Conservation (phyloP, 352 stramenopile genomes). For the Pilasporangium apinafurcum region DNA sequence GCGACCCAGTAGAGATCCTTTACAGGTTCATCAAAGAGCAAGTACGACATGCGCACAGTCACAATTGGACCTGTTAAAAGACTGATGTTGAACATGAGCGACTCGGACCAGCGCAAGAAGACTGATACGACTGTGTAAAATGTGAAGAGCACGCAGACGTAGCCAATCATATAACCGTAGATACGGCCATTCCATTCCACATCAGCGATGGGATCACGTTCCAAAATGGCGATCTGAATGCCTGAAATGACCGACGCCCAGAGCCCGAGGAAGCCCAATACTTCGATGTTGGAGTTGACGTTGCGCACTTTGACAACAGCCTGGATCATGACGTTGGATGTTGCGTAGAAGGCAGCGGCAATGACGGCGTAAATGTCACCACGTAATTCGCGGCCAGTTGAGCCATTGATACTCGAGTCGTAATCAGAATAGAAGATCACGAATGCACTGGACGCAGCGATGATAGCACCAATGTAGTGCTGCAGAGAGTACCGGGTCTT, state of each 20-base stretch:
- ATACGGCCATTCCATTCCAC: slow-evolving; percentile 38
- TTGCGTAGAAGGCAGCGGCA: slow-evolving; percentile 50
- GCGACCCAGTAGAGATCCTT: slow-evolving; percentile 62
- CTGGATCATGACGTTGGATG: slow-evolving; percentile 72
- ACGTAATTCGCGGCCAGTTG: slow-evolving; percentile 26
- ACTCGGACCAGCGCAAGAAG: slow-evolving; percentile 53
- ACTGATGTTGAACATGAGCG: slow-evolving; percentile 64
- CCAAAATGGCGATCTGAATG: slow-evolving; percentile 45
- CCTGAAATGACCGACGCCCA: slow-evolving; percentile 44
- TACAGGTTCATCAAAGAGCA: slow-evolving; percentile 50
- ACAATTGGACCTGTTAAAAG: slow-evolving; percentile 53
- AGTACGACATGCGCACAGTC: slow-evolving; percentile 47
- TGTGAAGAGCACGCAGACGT: slow-evolving; percentile 44
- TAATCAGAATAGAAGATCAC: slow-evolving; percentile 61
- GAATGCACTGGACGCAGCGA: slow-evolving; percentile 36
- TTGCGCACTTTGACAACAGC: slow-evolving; percentile 53
- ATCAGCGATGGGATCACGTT: slow-evolving; percentile 30
- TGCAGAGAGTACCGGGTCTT: slow-evolving; percentile 50
- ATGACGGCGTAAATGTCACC: slow-evolving; percentile 59
- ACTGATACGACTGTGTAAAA: slow-evolving; percentile 61
- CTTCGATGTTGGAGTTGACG: slow-evolving; percentile 50
- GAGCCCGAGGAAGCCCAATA: slow-evolving; percentile 44
- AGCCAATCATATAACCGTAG: slow-evolving; percentile 54
- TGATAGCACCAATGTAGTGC: slow-evolving; percentile 38
- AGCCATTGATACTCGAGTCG: slow-evolving; percentile 31